Evolutionary conservation across 257 asterid genomes (phyloP).

Genomic region (Gentiana macrophylla): DNA sequence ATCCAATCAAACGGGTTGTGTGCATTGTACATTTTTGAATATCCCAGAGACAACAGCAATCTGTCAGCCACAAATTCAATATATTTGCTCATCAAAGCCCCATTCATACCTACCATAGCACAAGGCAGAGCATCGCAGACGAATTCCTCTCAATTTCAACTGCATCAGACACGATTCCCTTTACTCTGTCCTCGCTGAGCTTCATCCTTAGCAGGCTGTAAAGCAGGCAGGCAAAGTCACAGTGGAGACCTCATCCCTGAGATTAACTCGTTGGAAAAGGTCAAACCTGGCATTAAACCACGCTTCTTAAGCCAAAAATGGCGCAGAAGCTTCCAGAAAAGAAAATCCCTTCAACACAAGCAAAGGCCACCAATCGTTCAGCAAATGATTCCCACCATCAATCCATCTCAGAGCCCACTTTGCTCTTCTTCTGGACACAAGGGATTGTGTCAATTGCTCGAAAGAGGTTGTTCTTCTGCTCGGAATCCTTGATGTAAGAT

Average conservation of each 20-base stretch:
- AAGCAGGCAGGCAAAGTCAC: constrained; percentile 86
- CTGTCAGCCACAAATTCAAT: constrained; percentile 86
- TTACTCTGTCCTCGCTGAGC: constrained; percentile 65
- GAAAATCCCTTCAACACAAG: constrained; percentile 88
- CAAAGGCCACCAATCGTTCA: constrained; percentile 69
- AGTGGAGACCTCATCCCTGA: constrained; percentile 86
- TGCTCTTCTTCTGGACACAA: constrained; percentile 72
- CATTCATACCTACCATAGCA: constrained; percentile 80
- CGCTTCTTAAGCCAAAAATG: constrained; percentile 81
- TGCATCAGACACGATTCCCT: constrained; percentile 51
- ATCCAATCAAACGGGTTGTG: constrained; percentile 91
- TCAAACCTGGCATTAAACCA: constrained; percentile 77
- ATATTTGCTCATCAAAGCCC: constrained; percentile 63
- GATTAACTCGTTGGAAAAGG: constrained; percentile 77
- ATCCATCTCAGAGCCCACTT: constrained; percentile 93
- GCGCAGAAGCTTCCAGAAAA: constrained; percentile 92
- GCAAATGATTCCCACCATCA: constrained; percentile 83
- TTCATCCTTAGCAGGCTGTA: constrained; percentile 55
- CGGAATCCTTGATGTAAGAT: constrained; percentile 63
- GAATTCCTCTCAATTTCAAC: constrained; percentile 76
- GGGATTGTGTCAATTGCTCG: constrained; percentile 82
- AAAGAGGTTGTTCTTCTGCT: constrained; percentile 51
- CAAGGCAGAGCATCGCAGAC: constrained; percentile 80
- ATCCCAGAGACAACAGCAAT: constrained; percentile 56
- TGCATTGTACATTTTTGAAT: constrained; percentile 46